Evolutionary conservation across 2,329 filamentous ascomycete species (phyloP), one percentile per base, ranked within the genome.

Genomic region (Alternaria brassicicola): DNA sequence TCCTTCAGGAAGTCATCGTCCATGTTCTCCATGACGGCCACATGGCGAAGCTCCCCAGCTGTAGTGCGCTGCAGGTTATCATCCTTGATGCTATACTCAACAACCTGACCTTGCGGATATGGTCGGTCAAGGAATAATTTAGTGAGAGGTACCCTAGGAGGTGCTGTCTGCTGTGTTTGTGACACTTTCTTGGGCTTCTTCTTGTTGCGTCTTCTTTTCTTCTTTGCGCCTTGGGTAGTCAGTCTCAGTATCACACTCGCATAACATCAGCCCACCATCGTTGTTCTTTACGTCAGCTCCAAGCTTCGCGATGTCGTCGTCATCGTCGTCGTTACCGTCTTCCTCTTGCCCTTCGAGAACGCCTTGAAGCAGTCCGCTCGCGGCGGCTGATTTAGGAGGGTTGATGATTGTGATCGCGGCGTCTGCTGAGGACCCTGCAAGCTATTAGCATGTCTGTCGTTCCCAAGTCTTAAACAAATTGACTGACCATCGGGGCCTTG

Each of bases 11-110:
- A 93, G 51, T 91, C 88, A 64, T 85, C 87, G 72, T 92, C 88
- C 81, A 92, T 86, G 67, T 89, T 88, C 72, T 92, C 88, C 42
- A 73, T 36, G n/a, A 72, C 72, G 12, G 72, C 65, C 19, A 93
- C 81, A 72, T 94, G 88, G 41, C 91, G 86, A 78, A 93, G 89
- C 80, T 96, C 92, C 77, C 93, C 91, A 72, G 83, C 86, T 8
- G 91, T 95, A 4, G 89, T 94, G 58, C 92, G 88, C 73, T 87
- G 89, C 33, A 85, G 78, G 73, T 94, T 95, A 59, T 93, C 90
- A 70, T 92, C 82, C 54, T 82, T 78, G 76, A 47, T 28, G 47
- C 50, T 58, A 71, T 95, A 94, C 65, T 92, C 87, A 58, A 88
- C 85, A 72, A 92, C 88, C 76, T 94, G 85, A 59, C 92, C 92